Conservation (phyloP, 805 yeast species). For the Hagleromyces aurorensis region DNA sequence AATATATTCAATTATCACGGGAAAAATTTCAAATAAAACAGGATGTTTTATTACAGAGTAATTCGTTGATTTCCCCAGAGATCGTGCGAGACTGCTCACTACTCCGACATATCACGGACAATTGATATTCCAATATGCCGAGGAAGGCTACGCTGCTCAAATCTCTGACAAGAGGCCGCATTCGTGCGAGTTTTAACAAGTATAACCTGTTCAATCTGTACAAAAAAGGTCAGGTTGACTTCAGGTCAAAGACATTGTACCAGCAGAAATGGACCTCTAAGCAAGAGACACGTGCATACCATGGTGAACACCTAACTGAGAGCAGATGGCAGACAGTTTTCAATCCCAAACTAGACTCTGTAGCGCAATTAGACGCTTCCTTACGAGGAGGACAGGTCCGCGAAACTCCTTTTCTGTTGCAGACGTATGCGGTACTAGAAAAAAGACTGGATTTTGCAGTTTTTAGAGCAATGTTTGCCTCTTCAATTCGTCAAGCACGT, state of each 20-base stretch:
- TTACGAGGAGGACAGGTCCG: constrained; percentile 46
- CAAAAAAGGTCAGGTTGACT: constrained; percentile 54
- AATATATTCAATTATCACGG: too few relatives aligned
- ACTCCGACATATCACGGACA: background rate
- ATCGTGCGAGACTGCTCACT: too few relatives aligned
- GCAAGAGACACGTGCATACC: constrained; percentile 88
- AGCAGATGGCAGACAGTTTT: constrained; percentile 68
- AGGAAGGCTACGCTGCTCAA: constrained; percentile 50
- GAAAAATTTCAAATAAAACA: too few relatives aligned
- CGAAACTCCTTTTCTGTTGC: constrained; percentile 77
- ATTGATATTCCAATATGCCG: constrained; percentile 38
- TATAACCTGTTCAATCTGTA: constrained; percentile 81
- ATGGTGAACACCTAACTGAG: constrained; percentile 90
- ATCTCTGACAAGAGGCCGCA: constrained; percentile 57
- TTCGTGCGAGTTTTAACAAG: constrained; percentile 89
- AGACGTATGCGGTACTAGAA: constrained; percentile 83
- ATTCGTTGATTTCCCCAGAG: too few relatives aligned
- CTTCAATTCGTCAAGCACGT: constrained; percentile 89
- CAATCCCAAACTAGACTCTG: constrained; percentile 64
- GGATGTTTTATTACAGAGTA: too few relatives aligned
- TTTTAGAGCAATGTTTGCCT: constrained; percentile 88
- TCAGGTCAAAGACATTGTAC: constrained; percentile 60
- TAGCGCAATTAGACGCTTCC: constrained; percentile 82
- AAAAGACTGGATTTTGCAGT: constrained; percentile 84
- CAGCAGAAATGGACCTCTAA: constrained; percentile 92